These are phyloP conservation scores for Proteromonas lacertae DNA, from an alignment of 352 stramenopile genomes.

Conservation along the genomic window DNA sequence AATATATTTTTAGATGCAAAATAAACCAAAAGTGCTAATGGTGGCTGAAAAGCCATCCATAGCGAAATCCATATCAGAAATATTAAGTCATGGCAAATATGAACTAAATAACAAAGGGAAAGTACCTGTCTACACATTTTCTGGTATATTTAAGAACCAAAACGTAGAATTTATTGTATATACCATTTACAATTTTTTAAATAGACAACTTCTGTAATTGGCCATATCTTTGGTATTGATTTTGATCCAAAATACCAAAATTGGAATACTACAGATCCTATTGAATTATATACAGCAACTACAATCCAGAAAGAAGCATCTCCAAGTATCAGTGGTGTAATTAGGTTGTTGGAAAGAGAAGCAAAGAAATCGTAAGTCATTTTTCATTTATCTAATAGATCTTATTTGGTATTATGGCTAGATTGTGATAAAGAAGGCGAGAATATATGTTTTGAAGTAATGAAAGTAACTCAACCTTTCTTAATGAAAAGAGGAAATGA, in stretches of 20 bases:
- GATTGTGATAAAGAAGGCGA: constrained; percentile 56
- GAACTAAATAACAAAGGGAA: constrained; percentile 11
- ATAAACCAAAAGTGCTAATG: constrained; percentile 17
- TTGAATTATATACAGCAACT: constrained; percentile 17
- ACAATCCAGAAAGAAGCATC: constrained; percentile 15
- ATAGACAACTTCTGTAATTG: constrained; percentile 23
- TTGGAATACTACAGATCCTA: constrained; percentile 17
- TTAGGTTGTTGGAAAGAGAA: constrained; percentile 15
- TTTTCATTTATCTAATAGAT: constrained; percentile 2
- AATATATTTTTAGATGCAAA: no score
- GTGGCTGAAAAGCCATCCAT: constrained; percentile 31
- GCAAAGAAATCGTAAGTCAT: constrained; percentile 11
- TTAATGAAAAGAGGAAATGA: constrained; percentile 16
- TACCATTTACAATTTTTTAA: constrained; percentile 5
- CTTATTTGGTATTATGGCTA: constrained; percentile 50
- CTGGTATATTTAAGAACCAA: neutral
- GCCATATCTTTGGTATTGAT: constrained; percentile 24
- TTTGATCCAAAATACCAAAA: constrained; percentile 21
- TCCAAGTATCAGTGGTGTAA: constrained; percentile 10
- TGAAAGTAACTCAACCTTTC: constrained; percentile 21
- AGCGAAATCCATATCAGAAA: constrained; percentile 18
- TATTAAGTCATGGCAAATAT: constrained; percentile 11
- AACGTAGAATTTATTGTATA: neutral
- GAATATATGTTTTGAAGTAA: constrained; percentile 60
- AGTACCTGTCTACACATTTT: neutral